Base-by-base conservation (phyloP, 768 basidiomycete genomes). In the Dacryopinax spathularia region DNA sequence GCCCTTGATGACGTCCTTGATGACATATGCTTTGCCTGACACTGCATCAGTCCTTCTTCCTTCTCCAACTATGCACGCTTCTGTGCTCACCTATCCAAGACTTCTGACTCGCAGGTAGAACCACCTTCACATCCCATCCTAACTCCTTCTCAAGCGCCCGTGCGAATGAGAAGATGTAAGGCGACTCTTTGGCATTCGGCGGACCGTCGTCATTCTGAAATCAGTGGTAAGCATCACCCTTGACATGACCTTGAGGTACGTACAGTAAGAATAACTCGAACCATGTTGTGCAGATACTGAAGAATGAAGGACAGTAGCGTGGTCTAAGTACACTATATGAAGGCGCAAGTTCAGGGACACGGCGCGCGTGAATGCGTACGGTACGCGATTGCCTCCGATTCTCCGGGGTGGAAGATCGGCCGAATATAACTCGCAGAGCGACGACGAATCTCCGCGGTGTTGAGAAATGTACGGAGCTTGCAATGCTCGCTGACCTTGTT, bases 141-240 rank as follows among this genome's bases (percentile, higher is more conserved):
- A 89, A 78, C 63, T 78, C 73, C 61, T 77, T 71, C 5, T 79
- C 82, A 60, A 92, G 76, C 67, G 83, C 77, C 25, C 75, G 78
- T 69, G 85, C 89, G 44, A 91, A 77, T 5, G 84, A 85, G 60
- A 85, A 83, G 60, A 89, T 78, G 71, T 86, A 89, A 0, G 89
- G 89, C 1, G 89, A 90, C 34, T 86, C 84, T 7, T 73, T 56
- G 20, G 48, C 66, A 34, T 82, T 74, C 6, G 89, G 90, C 15
- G 89, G 90, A 1, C 89, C 89, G 69, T 92, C 90, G 69, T 92
- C 89, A 71, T 91, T 91, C 85, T 89, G 35, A 25, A 10, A 20
- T 13, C 13, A 20, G 16, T 34, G 9, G 3, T 64, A 31, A 60
- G 43, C 29, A 39, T 35, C 22, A 36, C 18, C 36, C 37, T 20